Evolutionary conservation across 2,329 filamentous ascomycete species (phyloP).

Genomic region (Zasmidium citrigriseum): DNA sequence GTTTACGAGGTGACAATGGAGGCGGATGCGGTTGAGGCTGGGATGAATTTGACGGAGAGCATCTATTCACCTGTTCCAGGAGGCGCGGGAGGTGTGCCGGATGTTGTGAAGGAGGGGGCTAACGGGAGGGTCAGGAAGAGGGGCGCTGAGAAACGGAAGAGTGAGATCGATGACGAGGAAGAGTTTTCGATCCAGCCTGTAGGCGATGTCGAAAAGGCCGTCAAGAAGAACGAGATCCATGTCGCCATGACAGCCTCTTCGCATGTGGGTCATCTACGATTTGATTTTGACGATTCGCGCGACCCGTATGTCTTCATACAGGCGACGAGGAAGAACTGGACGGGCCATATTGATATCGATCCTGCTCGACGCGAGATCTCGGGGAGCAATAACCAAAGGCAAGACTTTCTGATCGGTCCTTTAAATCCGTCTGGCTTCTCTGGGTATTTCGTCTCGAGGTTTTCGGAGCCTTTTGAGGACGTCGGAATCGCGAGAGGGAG

Average conservation of each 20-base stretch:
- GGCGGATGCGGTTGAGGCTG: slow-evolving; percentile 34
- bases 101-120: slow-evolving; percentile 40
- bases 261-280: slow-evolving; percentile 45
- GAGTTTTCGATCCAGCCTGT: not conserved
- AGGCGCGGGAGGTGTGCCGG: slow-evolving; percentile 42
- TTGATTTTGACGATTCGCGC: slow-evolving; percentile 37
- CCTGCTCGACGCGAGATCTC: slow-evolving; percentile 40
- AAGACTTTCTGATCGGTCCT: slow-evolving; percentile 50
- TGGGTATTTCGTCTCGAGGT: slow-evolving; percentile 51
- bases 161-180: not conserved
- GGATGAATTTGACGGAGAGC: slow-evolving; percentile 34
- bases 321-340: slow-evolving; percentile 50
- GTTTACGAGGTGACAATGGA: slow-evolving; percentile 49
- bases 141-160: too few species aligned
- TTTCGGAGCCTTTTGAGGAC: slow-evolving; percentile 44
- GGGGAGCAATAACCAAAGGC: slow-evolving; percentile 49
- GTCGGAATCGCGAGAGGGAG: slow-evolving; percentile 40
- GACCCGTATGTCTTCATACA: slow-evolving; percentile 47
- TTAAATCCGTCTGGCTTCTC: slow-evolving; percentile 44
- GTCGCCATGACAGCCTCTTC: slow-evolving; percentile 45
- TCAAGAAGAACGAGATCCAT: slow-evolving; percentile 20
- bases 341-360: slow-evolving; percentile 45
- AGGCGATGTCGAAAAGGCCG: not conserved
- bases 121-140: slow-evolving; percentile 40
- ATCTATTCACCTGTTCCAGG: slow-evolving; percentile 43